Evolutionary conservation across 2,329 filamentous ascomycete genomes (phyloP), one percentile per base, ranked within the genome.

Genomic region (Venturia effusa): DNA sequence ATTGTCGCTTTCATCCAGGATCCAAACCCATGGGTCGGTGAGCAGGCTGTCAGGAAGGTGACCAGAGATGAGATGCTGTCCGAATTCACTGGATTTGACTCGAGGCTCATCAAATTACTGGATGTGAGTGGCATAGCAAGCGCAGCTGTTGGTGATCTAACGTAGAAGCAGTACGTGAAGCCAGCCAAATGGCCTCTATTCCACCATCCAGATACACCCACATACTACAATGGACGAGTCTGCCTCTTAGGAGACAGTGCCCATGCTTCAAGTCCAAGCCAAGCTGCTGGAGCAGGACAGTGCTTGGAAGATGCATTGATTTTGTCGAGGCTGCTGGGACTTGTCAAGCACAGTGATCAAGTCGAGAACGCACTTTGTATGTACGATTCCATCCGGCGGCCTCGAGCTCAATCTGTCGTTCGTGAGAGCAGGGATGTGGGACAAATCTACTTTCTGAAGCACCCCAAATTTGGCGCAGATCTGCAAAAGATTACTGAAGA

Each of bases 171-270:
- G 61, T 59, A 64, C 15, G 40, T 65, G 32, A 68, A 66, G 10
- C 80, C 83, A 51, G 43, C 43, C 63, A 80, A 81, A 64, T 85
- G 82, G 82, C 82, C 78, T 1, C 74, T 85, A 3, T 84, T 83
- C 70, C 81, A 84, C 71, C 79, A 81, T 24, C 70, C 76, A 7
- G 80, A 80, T 0, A 77, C 77, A 17, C 74, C 75, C 6, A 73
- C 71, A 4, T 85, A 80, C 68, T 71, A 74, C 45, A 72, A 73
- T 13, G 71, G 70, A 0, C 67, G 68, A 1, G 66, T 75, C 1
- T 71, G 69, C 0, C 70, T 77, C 8, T 65, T 76, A 0, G 75
- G 75, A 0, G 75, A 77, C 41, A 74, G 74, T 0, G 75, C 75
- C 0, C 75, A 77, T 68, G 75, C 74, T 0, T 71, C 72, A 0